Percentiles rank a stretch among this genome's conserved stretches.
phyloP scores from a whole-genome alignment of 371 early-diverging fungal genomes.

The Syncephalastrum contaminatum region DNA sequence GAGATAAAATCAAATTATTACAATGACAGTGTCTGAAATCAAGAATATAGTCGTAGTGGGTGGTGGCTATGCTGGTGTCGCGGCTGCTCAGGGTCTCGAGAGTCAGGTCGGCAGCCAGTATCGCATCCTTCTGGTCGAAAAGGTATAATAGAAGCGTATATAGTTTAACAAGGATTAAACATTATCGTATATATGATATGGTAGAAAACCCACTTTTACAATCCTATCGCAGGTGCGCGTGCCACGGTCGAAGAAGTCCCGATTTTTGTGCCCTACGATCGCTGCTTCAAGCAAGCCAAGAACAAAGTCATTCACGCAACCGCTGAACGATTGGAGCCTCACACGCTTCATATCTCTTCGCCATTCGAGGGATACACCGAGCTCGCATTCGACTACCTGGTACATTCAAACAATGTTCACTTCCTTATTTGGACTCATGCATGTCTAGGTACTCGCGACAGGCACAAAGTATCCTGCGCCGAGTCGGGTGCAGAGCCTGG shows the following conservation, averaged over 20 bases:
- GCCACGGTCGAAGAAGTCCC: slow-evolving; percentile 20
- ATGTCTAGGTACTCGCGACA: slow-evolving; percentile 22
- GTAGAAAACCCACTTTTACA: slow-evolving; percentile 36
- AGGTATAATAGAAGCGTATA: slow-evolving; percentile 9
- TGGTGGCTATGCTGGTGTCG: slow-evolving; percentile 37
- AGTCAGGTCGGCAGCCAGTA: slow-evolving; percentile 12
- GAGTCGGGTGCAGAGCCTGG: slow-evolving; percentile 9
- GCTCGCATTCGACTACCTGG: slow-evolving; percentile 21
- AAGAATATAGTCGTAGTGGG: slow-evolving; percentile 39
- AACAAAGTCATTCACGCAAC: slow-evolving; percentile 31
- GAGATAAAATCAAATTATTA: not conserved
- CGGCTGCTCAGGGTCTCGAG: slow-evolving; percentile 24
- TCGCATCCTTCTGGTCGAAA: slow-evolving; percentile 33
- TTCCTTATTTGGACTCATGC: no score
- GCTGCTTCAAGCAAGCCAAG: slow-evolving; percentile 18
- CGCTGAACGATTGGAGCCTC: slow-evolving; percentile 17
- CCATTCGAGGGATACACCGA: slow-evolving; percentile 12
- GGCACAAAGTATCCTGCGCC: slow-evolving; percentile 29
- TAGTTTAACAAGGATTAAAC: not conserved
- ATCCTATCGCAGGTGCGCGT: slow-evolving; percentile 28
- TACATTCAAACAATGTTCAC: not conserved
- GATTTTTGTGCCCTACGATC: slow-evolving; percentile 28
- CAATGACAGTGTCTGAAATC: slow-evolving; percentile 7
- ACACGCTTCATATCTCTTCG: slow-evolving; percentile 16
- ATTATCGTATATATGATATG: not conserved